Evolutionary conservation across 352 stramenopile genomes (phyloP), one percentile per base, ranked within the genome.

Genomic region (Globisporangium acanthophoron): DNA sequence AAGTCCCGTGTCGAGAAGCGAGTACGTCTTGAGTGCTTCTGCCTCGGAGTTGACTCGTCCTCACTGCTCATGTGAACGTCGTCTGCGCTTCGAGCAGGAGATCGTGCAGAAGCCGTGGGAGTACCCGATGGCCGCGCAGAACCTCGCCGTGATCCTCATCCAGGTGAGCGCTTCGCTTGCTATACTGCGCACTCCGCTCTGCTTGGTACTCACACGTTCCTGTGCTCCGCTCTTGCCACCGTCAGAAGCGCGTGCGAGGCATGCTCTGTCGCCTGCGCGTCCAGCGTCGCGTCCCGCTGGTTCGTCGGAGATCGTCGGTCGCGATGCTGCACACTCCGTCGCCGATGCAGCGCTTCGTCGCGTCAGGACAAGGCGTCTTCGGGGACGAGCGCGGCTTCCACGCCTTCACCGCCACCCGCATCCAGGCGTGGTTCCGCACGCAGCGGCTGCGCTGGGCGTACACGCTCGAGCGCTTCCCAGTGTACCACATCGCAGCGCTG

Each of bases 401-500:
- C 3, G 54, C 67, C 15, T 92, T 90, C 59, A 76, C 74, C n/a
- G 77, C 73, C 3, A 82, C 67, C 5, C 63, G 67, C 11, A 54
- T 94, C 13, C 80, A 93, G 52, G 75, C 81, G 20, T 94, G 84
- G 84, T 87, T 83, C 46, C 70, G 76, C n/a, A 89, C 76, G 59
- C 58, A 81, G 56, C 49, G 62, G 18, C 57, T 72, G 7, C 73
- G 65, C 21, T 87, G 74, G 71, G 45, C 64, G 31, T 82, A 74
- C 55, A 62, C 52, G 15, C 62, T 86, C 40, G 62, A 87, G 51
- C 70, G 74, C 13, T 88, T 85, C 39, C 67, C 80, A 0, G 48
- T 96, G 37, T 96, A 95, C 59, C 80, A 92, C 62, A 94, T 96
- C 43, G 87, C 87, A 0, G 88, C 88, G 6, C 61, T 94, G 50